Conservation (phyloP, 208 protist species). For the Wallacemonas collosoma region DNA sequence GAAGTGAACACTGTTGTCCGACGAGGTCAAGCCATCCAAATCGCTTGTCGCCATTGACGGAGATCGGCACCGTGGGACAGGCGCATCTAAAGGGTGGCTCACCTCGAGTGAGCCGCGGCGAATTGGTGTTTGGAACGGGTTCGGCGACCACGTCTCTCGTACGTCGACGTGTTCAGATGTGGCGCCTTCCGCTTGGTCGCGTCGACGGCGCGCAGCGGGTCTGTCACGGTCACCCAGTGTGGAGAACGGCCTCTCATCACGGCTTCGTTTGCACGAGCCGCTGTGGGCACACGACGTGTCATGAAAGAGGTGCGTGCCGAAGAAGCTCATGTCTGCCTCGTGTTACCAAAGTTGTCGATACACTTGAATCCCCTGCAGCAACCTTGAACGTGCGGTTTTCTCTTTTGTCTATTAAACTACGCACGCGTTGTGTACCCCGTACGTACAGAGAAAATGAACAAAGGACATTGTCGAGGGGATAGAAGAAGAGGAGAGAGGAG, state of each 20-base stretch:
- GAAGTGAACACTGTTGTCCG: constrained; percentile 13
- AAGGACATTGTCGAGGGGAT: no score
- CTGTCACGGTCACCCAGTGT: background rate
- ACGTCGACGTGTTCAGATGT: no score
- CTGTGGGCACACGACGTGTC: constrained; percentile 24
- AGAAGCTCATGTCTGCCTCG: background rate
- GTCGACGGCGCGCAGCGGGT: background rate
- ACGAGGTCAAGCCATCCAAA: constrained; percentile 9
- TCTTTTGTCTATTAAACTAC: background rate
- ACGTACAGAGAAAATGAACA: no score
- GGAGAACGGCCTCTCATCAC: background rate
- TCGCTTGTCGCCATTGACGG: constrained; percentile 6
- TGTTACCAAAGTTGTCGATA: background rate
- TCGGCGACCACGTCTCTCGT: background rate
- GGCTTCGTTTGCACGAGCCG: background rate
- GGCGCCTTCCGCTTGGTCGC: background rate
- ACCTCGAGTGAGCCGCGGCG: background rate
- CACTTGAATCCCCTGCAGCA: background rate
- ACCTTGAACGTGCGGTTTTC: background rate
- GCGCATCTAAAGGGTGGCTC: constrained; percentile 6
- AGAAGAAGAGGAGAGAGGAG: no score
- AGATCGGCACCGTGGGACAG: background rate
- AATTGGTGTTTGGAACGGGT: constrained; percentile 4
- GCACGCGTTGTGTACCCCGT: no score
- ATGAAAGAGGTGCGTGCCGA: constrained; percentile 23